A percentile compares a stretch with the other conserved stretches of the same genome.
These are phyloP conservation scores for Malassezia furfur DNA, from an alignment of 1,284 basidiomycete species.

Conservation along the genomic window DNA sequence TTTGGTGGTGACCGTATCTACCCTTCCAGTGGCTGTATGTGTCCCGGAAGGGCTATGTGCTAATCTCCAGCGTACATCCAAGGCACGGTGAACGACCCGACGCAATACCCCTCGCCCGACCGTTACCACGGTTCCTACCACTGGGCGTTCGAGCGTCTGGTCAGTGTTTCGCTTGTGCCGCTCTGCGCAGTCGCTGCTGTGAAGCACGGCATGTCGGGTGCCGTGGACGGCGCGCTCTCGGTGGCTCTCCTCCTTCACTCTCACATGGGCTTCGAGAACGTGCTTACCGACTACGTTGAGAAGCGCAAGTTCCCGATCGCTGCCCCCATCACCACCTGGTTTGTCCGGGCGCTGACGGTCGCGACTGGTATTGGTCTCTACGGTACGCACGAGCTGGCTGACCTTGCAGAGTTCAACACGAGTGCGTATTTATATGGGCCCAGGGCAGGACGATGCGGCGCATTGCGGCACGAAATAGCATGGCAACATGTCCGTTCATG, in stretches of 20 bases:
- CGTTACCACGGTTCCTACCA: slow-evolving; percentile 79
- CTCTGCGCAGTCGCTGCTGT: slow-evolving; percentile 51
- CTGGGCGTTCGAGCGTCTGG: slow-evolving; percentile 91
- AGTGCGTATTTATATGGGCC: slow-evolving; percentile 24
- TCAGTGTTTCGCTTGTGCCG: slow-evolving; percentile 78
- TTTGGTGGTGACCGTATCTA: slow-evolving; percentile 14
- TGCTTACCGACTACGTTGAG: slow-evolving; percentile 72
- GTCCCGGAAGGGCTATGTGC: not conserved
- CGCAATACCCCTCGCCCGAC: slow-evolving; percentile 66
- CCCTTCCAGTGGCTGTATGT: slow-evolving; percentile 17
- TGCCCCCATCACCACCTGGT: slow-evolving; percentile 65
- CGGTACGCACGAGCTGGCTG: slow-evolving; percentile 24
- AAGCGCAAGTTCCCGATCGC: slow-evolving; percentile 75
- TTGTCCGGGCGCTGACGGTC: slow-evolving; percentile 66
- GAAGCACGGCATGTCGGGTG: slow-evolving; percentile 45
- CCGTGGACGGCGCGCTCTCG: slow-evolving; percentile 74
- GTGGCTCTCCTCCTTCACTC: slow-evolving; percentile 81
- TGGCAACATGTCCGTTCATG: too few species aligned
- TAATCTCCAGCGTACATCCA: slow-evolving; percentile 65
- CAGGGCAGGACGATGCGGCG: too few species aligned
- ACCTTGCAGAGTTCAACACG: slow-evolving; percentile 38
- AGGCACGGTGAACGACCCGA: slow-evolving; percentile 92
- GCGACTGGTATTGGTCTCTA: slow-evolving; percentile 84
- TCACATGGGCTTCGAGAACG: slow-evolving; percentile 62
- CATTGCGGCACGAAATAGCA: too few species aligned